These are phyloP conservation scores for Selenicereus undatus DNA, from an alignment of 148 eudicot genomes.

Conservation along the genomic window DNA sequence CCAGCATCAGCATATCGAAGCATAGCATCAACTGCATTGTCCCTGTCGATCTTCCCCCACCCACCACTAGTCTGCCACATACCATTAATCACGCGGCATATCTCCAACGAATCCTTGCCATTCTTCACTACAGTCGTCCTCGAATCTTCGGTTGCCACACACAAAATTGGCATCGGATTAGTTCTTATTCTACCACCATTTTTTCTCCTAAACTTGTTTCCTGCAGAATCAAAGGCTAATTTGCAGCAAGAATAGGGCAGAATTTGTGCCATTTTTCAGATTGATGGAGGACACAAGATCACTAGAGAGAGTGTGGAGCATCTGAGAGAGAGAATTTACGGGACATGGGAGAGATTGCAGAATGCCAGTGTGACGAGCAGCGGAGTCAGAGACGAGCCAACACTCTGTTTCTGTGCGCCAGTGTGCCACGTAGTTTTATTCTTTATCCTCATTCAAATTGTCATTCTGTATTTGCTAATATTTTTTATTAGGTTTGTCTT, in stretches of 20 bases:
- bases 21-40: conserved; percentile 65
- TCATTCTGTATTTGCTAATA: too few species aligned
- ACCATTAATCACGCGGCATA: conserved; percentile 73
- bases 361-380: too few species aligned
- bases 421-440: too few species aligned
- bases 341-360: too few species aligned
- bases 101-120: conserved; percentile 64
- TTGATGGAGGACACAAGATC: neutral
- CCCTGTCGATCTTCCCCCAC: conserved; percentile 15
- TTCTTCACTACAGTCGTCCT: conserved; percentile 47
- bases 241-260: conserved; percentile 35
- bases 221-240: conserved; percentile 26
- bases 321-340: too few species aligned
- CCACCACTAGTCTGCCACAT: conserved; percentile 16
- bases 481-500: too few species aligned
- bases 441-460: too few species aligned
- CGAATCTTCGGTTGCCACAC: conserved; percentile 43
- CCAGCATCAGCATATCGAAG: conserved; percentile 42
- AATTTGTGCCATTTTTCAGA: conserved; percentile 41
- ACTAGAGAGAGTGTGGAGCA: neutral
- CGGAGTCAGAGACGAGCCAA: too few species aligned
- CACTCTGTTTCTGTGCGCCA: too few species aligned
- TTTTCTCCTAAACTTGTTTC: conserved; percentile 24
- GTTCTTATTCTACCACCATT: conserved; percentile 7
- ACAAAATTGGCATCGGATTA: conserved; percentile 34